These are phyloP conservation scores for Penicillium brasilianum DNA, from an alignment of 2,329 filamentous ascomycete species.

Conservation along the genomic window DNA sequence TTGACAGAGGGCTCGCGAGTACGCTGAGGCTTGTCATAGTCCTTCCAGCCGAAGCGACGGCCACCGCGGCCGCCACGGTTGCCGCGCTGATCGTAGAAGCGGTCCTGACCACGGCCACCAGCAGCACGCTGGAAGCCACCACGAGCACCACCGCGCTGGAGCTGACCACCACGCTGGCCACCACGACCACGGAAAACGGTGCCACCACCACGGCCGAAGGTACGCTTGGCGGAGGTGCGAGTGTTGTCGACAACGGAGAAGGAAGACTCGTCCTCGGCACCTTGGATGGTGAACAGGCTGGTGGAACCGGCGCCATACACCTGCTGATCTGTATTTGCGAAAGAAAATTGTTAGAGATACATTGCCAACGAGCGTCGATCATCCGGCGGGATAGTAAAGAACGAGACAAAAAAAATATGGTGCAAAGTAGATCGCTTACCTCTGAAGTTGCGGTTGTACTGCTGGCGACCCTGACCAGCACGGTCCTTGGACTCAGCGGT, in stretches of 20 bases:
- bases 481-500: conserved; percentile 81
- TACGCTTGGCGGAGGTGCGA: conserved; percentile 81
- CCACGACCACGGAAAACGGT: conserved; percentile 81
- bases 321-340: conserved; percentile 75
- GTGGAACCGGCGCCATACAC: conserved; percentile 91
- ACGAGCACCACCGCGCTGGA: conserved; percentile 69
- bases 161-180: conserved; percentile 74
- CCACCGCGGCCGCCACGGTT: conserved; percentile 73
- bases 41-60: conserved; percentile 95
- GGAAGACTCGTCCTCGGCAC: conserved; percentile 91
- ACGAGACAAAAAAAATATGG: conserved; percentile 12
- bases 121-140: conserved; percentile 75
- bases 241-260: conserved; percentile 99
- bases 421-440: conserved; percentile 59
- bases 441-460: conserved; percentile 92
- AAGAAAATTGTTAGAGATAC: conserved; percentile 16
- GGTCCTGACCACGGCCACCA: conserved; percentile 67
- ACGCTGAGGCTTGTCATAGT: conserved; percentile 96
- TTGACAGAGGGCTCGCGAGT: conserved; percentile 96
- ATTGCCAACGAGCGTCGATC: not conserved
- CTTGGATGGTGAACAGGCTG: conserved; percentile 85
- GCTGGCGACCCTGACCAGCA: conserved; percentile 76
- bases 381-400: not conserved
- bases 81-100: conserved; percentile 72
- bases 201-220: conserved; percentile 82